phyloP scores from a whole-genome alignment of 2,329 filamentous ascomycete genomes.

The Phoma herbarum region DNA sequence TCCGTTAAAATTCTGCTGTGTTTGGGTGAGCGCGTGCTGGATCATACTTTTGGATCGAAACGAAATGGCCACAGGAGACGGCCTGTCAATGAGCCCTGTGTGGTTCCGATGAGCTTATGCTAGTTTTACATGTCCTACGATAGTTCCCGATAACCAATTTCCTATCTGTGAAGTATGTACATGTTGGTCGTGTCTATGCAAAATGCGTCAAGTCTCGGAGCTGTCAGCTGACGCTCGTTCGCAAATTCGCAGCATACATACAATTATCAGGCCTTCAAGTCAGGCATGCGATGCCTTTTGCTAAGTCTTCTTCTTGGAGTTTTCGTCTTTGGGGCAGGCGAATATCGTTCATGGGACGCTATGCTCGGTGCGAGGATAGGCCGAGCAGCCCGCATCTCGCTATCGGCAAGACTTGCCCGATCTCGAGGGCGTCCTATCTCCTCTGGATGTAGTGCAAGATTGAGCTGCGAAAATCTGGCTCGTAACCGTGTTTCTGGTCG shows the following conservation, averaged over 20 bases:
- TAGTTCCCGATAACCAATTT: neutral
- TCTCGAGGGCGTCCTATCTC: slow-evolving; percentile 22
- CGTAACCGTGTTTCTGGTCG: slow-evolving; percentile 22
- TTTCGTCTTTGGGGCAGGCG: slow-evolving; percentile 17
- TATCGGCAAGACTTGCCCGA: slow-evolving; percentile 33
- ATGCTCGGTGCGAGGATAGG: slow-evolving; percentile 30
- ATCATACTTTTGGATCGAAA: no score
- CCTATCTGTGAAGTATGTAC: slow-evolving; percentile 1
- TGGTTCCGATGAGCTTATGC: no score
- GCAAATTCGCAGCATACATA: slow-evolving; percentile 1
- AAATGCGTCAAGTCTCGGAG: neutral
- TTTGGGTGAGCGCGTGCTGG: neutral
- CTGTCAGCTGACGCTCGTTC: slow-evolving; percentile 1
- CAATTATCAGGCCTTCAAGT: slow-evolving; percentile 12
- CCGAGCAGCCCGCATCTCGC: slow-evolving; percentile 24
- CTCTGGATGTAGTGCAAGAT: slow-evolving; percentile 21
- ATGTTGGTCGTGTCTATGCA: neutral
- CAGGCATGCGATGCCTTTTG: slow-evolving; percentile 33
- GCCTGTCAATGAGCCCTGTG: neutral
- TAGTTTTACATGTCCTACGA: neutral
- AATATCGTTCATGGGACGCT: slow-evolving; percentile 18
- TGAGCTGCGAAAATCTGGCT: slow-evolving; percentile 23
- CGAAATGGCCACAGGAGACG: neutral
- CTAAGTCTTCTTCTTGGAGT: slow-evolving; percentile 27
- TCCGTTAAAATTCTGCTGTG: neutral